phyloP scores from a whole-genome alignment of 768 basidiomycete species.

The Pulveroboletus sp. region DNA sequence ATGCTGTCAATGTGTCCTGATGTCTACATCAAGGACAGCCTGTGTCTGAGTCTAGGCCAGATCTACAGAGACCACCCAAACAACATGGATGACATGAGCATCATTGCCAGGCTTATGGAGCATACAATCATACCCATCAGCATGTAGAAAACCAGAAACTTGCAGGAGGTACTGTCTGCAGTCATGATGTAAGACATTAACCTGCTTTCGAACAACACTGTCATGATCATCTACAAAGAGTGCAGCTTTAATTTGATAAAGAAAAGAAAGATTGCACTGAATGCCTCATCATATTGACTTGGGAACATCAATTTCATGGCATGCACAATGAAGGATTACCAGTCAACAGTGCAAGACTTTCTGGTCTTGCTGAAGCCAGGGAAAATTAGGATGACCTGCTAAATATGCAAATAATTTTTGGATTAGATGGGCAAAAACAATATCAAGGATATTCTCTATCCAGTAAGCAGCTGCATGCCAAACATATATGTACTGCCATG shows the following conservation, averaged over 20 bases:
- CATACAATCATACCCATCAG: not conserved
- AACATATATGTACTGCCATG: not conserved
- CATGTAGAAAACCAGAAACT: not conserved
- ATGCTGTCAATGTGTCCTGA: not conserved
- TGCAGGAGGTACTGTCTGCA: not conserved
- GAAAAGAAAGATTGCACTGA: not conserved
- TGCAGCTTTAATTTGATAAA: not conserved
- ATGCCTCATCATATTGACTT: not conserved
- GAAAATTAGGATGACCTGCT: not conserved
- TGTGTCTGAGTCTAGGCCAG: not conserved
- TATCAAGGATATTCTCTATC: not conserved
- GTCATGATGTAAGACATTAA: not conserved
- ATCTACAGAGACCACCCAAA: not conserved
- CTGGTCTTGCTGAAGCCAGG: not conserved
- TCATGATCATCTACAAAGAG: not conserved
- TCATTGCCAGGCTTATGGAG: not conserved
- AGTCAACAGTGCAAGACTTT: not conserved
- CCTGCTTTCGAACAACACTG: not conserved
- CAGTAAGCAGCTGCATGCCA: not conserved
- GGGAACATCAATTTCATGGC: not conserved
- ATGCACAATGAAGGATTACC: not conserved
- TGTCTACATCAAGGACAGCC: not conserved
- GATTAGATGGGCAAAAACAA: not conserved
- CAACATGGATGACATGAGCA: not conserved
- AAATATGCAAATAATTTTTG: not conserved